Base-by-base conservation (phyloP, 805 yeast genomes). In the Sporopachydermia quercuum region DNA sequence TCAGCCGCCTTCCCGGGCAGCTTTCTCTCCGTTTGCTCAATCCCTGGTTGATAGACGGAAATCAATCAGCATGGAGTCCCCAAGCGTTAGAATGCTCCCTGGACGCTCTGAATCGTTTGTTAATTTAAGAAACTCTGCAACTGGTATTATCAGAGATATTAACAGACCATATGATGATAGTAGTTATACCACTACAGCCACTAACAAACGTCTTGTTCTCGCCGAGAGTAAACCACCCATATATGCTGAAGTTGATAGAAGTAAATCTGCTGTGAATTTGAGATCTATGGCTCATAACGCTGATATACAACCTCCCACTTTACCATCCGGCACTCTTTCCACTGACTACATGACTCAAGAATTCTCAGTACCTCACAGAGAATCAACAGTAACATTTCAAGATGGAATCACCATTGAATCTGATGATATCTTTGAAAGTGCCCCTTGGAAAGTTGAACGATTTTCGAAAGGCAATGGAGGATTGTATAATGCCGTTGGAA, bases 391-490 rank as follows among this genome's bases (percentile, higher is more conserved):
- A n/a, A n/a, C n/a, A n/a, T n/a, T n/a, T n/a, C n/a, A n/a, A n/a
- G n/a, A n/a, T n/a, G n/a, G n/a, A n/a, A n/a, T n/a, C n/a, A n/a
- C n/a, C n/a, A n/a, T n/a, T n/a, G n/a, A n/a, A n/a, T n/a, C n/a
- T n/a, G n/a, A n/a, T n/a, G n/a, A n/a, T n/a, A n/a, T n/a, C n/a
- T 74, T 73, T 52, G 71, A 67, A 37, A 60, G 62, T 8, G 75
- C 84, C 4, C 80, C 83, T 3, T 85, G 94, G 93, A 62, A 66
- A 34, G 73, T 87, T 18, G 78, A 74, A 2, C 70, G 70, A n/a
- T 71, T 76, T 35, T 66, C 60, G 4, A 76, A 76, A 47, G 95
- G 96, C 4, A 91, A 91, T 52, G 94, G 87, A 19, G 91, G 95
- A 5, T 67, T 91, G 50, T 72, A 74, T 45, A 89, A 91, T 48